These are phyloP conservation scores for Yamadazyma aaseri DNA, from an alignment of 1,139 yeast species.

Conservation along the genomic window DNA sequence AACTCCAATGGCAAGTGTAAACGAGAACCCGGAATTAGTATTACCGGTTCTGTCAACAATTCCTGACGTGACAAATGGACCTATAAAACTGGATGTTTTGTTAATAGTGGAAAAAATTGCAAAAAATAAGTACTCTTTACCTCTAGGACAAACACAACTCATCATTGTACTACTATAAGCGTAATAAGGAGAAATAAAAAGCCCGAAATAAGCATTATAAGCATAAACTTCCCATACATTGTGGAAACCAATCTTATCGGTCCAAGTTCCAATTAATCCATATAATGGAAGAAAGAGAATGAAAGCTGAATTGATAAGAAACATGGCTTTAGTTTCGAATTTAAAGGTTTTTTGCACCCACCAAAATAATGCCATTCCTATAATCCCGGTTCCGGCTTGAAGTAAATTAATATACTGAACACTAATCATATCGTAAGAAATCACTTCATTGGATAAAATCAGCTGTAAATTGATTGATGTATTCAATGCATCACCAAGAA, in stretches of 20 bases:
- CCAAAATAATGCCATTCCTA: conserved; percentile 8
- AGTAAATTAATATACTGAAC: conserved; percentile 6
- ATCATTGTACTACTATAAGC: conserved; percentile 11
- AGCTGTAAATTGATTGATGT: conserved; percentile 9
- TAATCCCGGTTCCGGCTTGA: conserved; percentile 6
- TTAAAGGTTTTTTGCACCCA: conserved; percentile 6
- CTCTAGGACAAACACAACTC: conserved; percentile 11
- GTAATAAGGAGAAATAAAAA: conserved; percentile 9
- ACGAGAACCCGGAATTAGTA: conserved; percentile 9
- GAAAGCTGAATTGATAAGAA: conserved; percentile 4
- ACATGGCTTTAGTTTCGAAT: conserved; percentile 5
- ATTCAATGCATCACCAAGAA: conserved; percentile 11
- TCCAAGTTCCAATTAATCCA: conserved; percentile 11
- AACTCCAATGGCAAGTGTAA: conserved; percentile 7
- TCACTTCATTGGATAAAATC: conserved; percentile 9
- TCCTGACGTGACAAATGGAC: conserved; percentile 9
- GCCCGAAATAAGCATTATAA: conserved; percentile 9
- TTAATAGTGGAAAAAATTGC: conserved; percentile 10
- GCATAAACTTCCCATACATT: conserved; percentile 11
- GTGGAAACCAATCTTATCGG: conserved; percentile 8
- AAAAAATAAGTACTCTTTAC: conserved; percentile 11
- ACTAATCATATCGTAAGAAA: conserved; percentile 11
- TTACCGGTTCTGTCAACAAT: conserved; percentile 9
- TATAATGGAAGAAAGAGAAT: conserved; percentile 8
- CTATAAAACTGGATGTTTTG: conserved; percentile 11